A percentile compares a stretch with the other conserved stretches of the same genome.
These are phyloP conservation scores for Senecio squalidus DNA, from an alignment of 140 eudicot genomes.

Conservation along the genomic window DNA sequence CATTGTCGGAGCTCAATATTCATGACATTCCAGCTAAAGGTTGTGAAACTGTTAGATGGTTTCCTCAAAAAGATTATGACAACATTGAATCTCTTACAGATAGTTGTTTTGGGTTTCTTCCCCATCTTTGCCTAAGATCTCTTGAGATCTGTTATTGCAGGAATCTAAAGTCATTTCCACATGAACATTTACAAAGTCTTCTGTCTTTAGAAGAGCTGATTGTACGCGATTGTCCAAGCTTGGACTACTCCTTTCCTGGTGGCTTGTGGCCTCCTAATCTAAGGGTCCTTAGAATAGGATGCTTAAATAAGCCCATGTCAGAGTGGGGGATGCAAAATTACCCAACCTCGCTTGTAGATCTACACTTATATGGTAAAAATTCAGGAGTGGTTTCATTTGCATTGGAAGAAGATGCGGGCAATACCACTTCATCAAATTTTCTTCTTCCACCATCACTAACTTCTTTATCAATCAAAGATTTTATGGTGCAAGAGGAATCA, in stretches of 20 bases:
- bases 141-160: background rate
- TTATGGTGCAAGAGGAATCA: background rate
- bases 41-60: no score
- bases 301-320: no score
- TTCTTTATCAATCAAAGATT: background rate
- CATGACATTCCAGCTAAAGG: no score
- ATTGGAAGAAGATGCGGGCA: background rate
- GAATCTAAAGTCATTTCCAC: constrained; percentile 10
- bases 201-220: background rate
- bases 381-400: constrained; percentile 8
- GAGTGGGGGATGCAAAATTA: constrained; percentile 13
- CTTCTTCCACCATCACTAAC: constrained; percentile 7
- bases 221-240: background rate
- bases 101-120: no score
- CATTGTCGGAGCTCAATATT: background rate
- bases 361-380: background rate
- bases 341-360: background rate
- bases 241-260: constrained; percentile 1
- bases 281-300: background rate
- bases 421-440: background rate
- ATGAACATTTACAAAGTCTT: constrained; percentile 2
- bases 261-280: constrained; percentile 13
- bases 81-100: no score
- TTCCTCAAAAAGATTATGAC: no score
- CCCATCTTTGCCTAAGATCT: background rate